These are phyloP conservation scores for Cercospora canescens DNA, from an alignment of 2,329 filamentous ascomycete species.

Conservation along the genomic window DNA sequence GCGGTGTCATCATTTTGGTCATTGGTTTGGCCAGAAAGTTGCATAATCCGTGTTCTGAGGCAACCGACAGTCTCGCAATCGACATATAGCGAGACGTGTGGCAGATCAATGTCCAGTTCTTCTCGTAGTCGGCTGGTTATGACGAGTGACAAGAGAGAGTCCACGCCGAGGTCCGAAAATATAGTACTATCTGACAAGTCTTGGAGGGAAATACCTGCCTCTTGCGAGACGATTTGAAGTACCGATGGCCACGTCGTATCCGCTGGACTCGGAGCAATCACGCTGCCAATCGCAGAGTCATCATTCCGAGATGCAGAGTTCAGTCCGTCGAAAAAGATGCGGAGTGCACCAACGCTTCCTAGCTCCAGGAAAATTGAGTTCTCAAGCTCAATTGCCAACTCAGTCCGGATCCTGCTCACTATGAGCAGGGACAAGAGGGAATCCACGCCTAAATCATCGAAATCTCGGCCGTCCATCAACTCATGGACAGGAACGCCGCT, in stretches of 20 bases:
- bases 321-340: not conserved
- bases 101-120: not conserved
- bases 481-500: not conserved
- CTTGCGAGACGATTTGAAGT: not conserved
- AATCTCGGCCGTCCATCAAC: not conserved
- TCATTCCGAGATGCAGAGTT: not conserved
- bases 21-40: not conserved
- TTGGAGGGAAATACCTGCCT: not conserved
- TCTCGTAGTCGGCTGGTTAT: not conserved
- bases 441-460: not conserved
- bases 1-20: not conserved
- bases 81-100: not conserved
- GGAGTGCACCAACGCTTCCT: not conserved
- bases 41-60: not conserved
- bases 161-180: not conserved
- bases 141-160: not conserved
- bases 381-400: not conserved
- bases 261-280: not conserved
- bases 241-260: not conserved
- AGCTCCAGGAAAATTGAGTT: not conserved
- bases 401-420: not conserved
- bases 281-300: not conserved
- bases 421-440: not conserved
- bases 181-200: not conserved
- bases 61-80: not conserved